These are phyloP conservation scores for Fremontodendron californicum DNA, from an alignment of 345 rosid species.

Conservation along the genomic window DNA sequence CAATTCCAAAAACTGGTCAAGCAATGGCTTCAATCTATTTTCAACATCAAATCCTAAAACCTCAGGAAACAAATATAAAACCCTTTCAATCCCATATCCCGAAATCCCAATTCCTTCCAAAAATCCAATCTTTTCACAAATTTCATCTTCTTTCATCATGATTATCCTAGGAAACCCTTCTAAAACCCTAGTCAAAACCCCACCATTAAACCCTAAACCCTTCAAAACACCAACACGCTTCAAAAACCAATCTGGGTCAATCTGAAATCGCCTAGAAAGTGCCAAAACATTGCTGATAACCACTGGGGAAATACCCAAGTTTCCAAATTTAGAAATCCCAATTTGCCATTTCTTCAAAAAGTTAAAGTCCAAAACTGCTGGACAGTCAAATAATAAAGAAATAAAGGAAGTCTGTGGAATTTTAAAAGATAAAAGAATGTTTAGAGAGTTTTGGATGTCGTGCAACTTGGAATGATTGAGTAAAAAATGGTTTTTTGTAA, in stretches of 20 bases:
- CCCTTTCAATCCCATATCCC: conserved; percentile 36
- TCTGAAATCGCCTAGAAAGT: conserved; percentile 44
- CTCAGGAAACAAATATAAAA: conserved; percentile 49
- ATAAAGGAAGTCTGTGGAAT: conserved; percentile 48
- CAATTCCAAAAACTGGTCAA: conserved; percentile 53
- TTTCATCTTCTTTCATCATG: conserved; percentile 38
- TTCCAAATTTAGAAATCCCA: conserved; percentile 23
- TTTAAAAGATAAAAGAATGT: conserved; percentile 48
- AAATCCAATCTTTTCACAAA: conserved; percentile 46
- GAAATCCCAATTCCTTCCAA: conserved; percentile 40
- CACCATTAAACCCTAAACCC: conserved; percentile 58
- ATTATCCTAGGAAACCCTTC: conserved; percentile 52
- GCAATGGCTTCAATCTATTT: conserved; percentile 52
- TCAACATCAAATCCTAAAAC: conserved; percentile 48
- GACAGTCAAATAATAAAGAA: conserved; percentile 56
- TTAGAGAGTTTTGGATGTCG: conserved; percentile 52
- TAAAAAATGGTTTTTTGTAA: conserved; percentile 37
- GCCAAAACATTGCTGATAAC: conserved; percentile 45
- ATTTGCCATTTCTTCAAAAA: conserved; percentile 61
- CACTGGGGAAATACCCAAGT: conserved; percentile 30
- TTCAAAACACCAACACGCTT: conserved; percentile 35
- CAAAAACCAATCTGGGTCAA: conserved; percentile 42
- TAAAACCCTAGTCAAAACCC: conserved; percentile 42
- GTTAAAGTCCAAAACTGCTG: conserved; percentile 51
- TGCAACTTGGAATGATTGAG: conserved; percentile 34